Percentiles rank a stretch among this genome's conserved stretches.
These are phyloP conservation scores for Tephrocybe sp. DNA, from an alignment of 768 basidiomycete genomes.

Conservation along the genomic window DNA sequence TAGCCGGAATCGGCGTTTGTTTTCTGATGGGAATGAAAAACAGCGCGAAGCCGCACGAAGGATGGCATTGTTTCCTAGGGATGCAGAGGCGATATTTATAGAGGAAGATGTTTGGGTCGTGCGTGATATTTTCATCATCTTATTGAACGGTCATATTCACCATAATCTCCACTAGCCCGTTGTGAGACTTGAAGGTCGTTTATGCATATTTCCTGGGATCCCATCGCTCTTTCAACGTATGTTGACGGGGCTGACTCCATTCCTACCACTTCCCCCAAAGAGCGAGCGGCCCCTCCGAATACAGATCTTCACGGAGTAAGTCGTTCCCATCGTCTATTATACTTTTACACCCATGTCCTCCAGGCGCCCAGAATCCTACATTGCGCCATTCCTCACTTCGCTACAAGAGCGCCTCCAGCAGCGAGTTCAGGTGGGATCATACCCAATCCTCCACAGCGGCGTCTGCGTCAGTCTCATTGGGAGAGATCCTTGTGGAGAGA, in stretches of 20 bases:
- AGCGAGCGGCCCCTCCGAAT: conserved; percentile 72
- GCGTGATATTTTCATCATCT: conserved; percentile 24
- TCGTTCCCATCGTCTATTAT: background rate
- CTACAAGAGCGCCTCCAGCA: conserved; percentile 70
- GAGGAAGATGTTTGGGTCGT: conserved; percentile 85
- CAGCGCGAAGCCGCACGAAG: conserved; percentile 74
- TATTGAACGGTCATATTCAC: conserved; percentile 2
- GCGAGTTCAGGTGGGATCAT: conserved; percentile 83
- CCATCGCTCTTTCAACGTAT: conserved; percentile 83
- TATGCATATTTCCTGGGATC: conserved; percentile 92
- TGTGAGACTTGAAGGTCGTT: conserved; percentile 77
- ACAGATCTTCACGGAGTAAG: conserved; percentile 80
- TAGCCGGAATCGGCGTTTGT: conserved; percentile 52
- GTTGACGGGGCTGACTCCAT: conserved; percentile 67
- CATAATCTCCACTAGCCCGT: conserved; percentile 57
- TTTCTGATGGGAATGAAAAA: conserved; percentile 63
- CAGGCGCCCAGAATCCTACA: conserved; percentile 75
- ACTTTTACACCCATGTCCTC: background rate
- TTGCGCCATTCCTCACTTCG: conserved; percentile 78
- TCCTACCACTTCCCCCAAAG: conserved; percentile 76
- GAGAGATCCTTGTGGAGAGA: conserved; percentile 29
- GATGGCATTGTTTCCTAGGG: conserved; percentile 88
- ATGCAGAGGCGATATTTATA: conserved; percentile 78
- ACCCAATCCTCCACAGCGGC: conserved; percentile 60
- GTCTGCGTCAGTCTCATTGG: conserved; percentile 77